phyloP scores from a whole-genome alignment of 148 eudicot genomes.

The Vaccinium macrocarpon region DNA sequence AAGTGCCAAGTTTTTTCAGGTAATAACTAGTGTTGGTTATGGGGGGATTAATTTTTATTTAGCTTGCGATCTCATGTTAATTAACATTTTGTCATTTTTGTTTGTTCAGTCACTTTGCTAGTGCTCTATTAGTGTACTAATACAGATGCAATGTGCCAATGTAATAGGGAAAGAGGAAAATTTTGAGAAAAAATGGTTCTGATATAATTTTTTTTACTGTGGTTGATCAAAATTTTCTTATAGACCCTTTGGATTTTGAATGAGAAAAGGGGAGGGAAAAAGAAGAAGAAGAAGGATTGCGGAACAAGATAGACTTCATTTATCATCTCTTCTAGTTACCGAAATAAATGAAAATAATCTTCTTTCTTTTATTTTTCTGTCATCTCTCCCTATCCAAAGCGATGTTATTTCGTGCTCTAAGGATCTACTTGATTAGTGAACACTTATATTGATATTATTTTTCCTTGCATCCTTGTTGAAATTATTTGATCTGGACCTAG shows the following conservation, averaged over 20 bases:
- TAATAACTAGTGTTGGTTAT: conserved; percentile 3
- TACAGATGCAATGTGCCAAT: not conserved
- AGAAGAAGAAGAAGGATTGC: not conserved
- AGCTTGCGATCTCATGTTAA: not conserved
- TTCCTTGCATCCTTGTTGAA: not conserved
- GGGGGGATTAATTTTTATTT: not conserved
- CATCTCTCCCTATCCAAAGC: not conserved
- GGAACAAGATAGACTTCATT: not conserved
- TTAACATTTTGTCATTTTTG: not conserved
- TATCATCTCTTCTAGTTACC: not conserved
- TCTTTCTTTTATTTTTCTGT: not conserved
- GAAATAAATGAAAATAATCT: no score
- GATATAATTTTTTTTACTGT: not conserved
- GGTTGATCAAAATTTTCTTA: not conserved
- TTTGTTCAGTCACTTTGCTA: not conserved
- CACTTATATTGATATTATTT: no score
- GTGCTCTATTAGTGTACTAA: not conserved
- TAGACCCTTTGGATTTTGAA: not conserved
- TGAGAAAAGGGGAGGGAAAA: not conserved
- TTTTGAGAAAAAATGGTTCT: not conserved
- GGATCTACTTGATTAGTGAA: not conserved
- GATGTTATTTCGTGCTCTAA: not conserved
- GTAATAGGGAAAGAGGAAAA: not conserved
- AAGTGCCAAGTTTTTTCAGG: conserved; percentile 29
- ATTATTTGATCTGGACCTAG: not conserved